Evolutionary conservation across 2,329 filamentous ascomycete genomes (phyloP), one percentile per base, ranked within the genome.

Genomic region (Fusarium sterilihyphosum): DNA sequence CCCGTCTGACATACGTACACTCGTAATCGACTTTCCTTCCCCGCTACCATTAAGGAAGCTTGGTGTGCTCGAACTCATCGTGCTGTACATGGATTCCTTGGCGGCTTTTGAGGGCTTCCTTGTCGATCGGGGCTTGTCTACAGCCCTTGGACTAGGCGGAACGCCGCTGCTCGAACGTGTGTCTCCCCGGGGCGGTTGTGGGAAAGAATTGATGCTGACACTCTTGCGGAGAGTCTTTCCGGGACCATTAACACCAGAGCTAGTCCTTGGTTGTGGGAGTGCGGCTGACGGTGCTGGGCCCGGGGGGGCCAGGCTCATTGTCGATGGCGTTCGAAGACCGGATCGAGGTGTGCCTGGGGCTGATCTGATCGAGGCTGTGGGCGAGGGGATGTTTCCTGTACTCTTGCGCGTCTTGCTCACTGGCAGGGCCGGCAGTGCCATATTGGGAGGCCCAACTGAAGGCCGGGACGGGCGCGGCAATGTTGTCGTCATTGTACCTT

Each of bases 191-290:
- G 96, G 96, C 20, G 96, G 96, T 74, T 97, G 93, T 37, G 96
- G 96, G 80, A 98, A 98, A 2, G 94, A 92, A 80, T 95, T 96
- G 79, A 98, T 97, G 86, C 95, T 98, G 79, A 97, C 92, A 2
- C 93, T 93, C 83, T 97, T 97, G 71, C 95, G 91, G 63, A 98
- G 83, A 3, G 92, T 90, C 82, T 92, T 95, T 33, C 91, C 90
- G 10, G 89, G 85, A 38, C 85, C 85, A 71, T 89, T 91, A 20
- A 90, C 83, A 41, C 85, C 86, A 14, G 90, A 87, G 11, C 87
- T 83, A 5, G 88, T 86, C 67, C 88, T 89, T 24, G 89, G 85
- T 22, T 89, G 86, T 10, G 90, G 88, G 17, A 92, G 83, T 57
- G 87, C 85, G 10, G 88, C 86, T 16, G 85, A 86, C 12, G 89